Evolutionary conservation across 1,284 basidiomycete genomes (phyloP), one percentile per base, ranked within the genome.

Genomic region (Ganoderma lingzhi): DNA sequence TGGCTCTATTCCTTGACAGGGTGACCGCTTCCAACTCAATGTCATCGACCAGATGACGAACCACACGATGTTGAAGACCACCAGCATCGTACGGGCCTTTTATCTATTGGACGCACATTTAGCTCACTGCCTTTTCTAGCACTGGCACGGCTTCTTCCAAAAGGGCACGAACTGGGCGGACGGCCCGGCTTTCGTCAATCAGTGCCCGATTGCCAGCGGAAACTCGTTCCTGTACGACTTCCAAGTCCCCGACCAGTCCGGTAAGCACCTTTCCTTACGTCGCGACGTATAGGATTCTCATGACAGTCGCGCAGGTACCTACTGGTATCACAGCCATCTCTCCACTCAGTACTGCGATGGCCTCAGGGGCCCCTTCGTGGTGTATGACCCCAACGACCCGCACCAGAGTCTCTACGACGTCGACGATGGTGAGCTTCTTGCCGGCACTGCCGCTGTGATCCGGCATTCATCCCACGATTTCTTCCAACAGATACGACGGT

Each of bases 141-240:
- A 82, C 66, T 82, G 82, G 81, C 80, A 81, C 32, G 79, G 79
- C 1, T 64, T 82, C 56, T 78, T 77, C 58, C 81, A 75, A 76
- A 74, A 66, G 63, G 74, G 73, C 73, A 79, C 80, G 1, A 78
- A 74, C 59, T 79, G 76, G 71, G 79, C 78, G 1, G 81, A 82
- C 35, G 81, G 81, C 5, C 68, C 74, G 3, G 75, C 80, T 0
- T 80, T 80, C 62, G 79, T 86, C 35, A 84, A 80, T 44, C 85
- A 87, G 72, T 89, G 88, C 72, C 86, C 86, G 2, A 86, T 89
- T 65, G 79, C 82, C 6, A 80, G 85, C 0, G 80, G 81, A 0
- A 70, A 80, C 14, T 80, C 79, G 19, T 88, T 86, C 80, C 80
- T 83, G 17, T 88, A 83, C 65, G 73, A 80, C 56, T 78, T 83